Evolutionary conservation across 2,329 filamentous ascomycete species (phyloP), one percentile per base, ranked within the genome.

Genomic region (Ophiostoma populinum): DNA sequence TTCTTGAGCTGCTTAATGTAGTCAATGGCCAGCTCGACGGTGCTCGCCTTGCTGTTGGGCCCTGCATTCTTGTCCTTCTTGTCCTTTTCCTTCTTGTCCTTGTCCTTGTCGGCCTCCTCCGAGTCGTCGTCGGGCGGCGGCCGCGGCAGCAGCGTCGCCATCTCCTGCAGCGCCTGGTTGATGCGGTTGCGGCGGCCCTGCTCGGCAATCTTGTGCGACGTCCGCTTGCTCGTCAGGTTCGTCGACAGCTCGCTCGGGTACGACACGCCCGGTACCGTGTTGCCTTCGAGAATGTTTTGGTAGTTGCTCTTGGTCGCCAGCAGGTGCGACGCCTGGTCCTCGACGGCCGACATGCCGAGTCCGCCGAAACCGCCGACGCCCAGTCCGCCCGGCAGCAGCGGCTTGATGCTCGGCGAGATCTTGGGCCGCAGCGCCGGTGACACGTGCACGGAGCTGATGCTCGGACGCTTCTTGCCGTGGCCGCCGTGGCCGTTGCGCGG

Each of bases 261-360:
- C 2, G 79, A 80, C 10, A 94, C 79, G 10, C 87, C 87, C 0
- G 86, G 86, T 1, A 94, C 73, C 37, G 78, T 76, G 34, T 85
- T 95, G 32, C 90, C 90, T 52, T 95, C 90, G 9, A 98, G 59
- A 24, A 98, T 90, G 47, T 94, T 92, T 49, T 95, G 87, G 49
- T 98, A 98, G 50, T 98, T 98, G 2, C 87, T 95, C 53, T 95
- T 95, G 12, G 81, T 83, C 24, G 86, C 81, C 19, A 98, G 66
- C 29, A 95, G 67, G 19, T 83, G 67, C n/a, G 70, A 75, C 0
- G 71, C 65, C 2, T 69, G 65, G 45, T 73, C 68, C 44, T 75
- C 70, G 5, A 61, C 62, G 2, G 67, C 61, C 38, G 64, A 56
- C 22, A 41, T 34, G 3, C 64, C 13, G 19, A 32, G 21, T n/a